phyloP scores from a whole-genome alignment of 2,329 filamentous ascomycete species.

The Nannizzia gypsea region DNA sequence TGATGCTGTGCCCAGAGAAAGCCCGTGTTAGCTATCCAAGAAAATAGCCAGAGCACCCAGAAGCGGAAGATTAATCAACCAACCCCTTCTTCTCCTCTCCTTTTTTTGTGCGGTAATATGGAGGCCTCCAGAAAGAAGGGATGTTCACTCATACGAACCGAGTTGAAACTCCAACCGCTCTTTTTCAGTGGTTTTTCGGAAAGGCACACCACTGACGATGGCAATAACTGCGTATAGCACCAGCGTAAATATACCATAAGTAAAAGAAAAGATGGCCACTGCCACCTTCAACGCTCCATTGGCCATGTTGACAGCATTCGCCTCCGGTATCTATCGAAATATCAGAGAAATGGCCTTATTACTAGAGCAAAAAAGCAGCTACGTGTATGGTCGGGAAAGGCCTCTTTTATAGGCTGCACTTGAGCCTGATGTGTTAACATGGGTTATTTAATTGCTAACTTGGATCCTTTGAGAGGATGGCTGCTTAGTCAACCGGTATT shows the following conservation, averaged over 20 bases:
- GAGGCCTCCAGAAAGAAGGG: not conserved
- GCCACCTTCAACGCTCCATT: constrained; percentile 15
- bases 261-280: constrained; percentile 15
- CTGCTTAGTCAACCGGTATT: too few relatives aligned
- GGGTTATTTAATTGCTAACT: too few relatives aligned
- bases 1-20: constrained; percentile 30
- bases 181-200: constrained; percentile 28
- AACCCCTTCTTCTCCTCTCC: too few relatives aligned
- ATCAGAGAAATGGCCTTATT: not conserved
- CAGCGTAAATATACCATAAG: constrained; percentile 29
- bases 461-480: too few relatives aligned
- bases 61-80: not conserved
- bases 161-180: constrained; percentile 31
- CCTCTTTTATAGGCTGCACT: too few relatives aligned
- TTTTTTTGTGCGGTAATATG: not conserved
- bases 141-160: constrained; percentile 21
- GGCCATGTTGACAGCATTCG: not conserved
- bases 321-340: not conserved
- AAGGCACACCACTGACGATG: constrained; percentile 26
- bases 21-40: not conserved
- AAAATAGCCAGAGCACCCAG: not conserved
- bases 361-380: not conserved
- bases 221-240: constrained; percentile 23
- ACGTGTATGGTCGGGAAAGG: too few relatives aligned
- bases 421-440: too few relatives aligned